Percentiles rank a stretch among this genome's conserved stretches.
Evolutionary conservation across 2,329 filamentous ascomycete genomes (phyloP).

Genomic region (Fusarium falciforme): DNA sequence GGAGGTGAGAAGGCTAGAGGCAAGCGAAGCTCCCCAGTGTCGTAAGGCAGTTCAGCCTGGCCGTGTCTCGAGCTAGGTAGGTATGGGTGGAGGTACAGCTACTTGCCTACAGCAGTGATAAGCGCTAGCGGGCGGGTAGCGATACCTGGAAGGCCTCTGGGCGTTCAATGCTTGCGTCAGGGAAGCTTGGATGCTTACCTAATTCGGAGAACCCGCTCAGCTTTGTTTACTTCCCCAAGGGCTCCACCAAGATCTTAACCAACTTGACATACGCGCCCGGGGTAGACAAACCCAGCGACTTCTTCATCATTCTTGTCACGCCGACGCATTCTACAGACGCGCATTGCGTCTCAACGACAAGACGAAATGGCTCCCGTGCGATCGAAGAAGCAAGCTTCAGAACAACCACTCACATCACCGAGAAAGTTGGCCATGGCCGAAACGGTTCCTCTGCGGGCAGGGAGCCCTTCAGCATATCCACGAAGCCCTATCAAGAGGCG

Average conservation of each 20-base stretch:
- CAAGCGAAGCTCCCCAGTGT: constrained; percentile 45
- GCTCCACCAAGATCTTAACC: constrained; percentile 33
- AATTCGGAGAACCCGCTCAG: constrained; percentile 27
- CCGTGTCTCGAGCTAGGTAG: constrained; percentile 36
- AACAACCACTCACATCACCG: constrained; percentile 34
- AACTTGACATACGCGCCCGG: constrained; percentile 31
- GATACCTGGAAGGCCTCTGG: constrained; percentile 18
- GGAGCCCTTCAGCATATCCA: constrained; percentile 52
- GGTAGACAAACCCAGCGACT: constrained; percentile 30
- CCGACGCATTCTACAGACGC: constrained; percentile 7
- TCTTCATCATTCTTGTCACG: constrained; percentile 23
- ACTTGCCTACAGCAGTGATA: constrained; percentile 15
- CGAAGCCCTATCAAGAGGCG: constrained; percentile 73
- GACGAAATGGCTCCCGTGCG: constrained; percentile 60
- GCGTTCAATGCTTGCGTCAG: constrained; percentile 35
- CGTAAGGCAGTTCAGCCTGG: constrained; percentile 63
- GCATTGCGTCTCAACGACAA: constrained; percentile 34
- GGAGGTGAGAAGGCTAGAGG: constrained; percentile 44
- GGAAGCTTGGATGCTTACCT: constrained; percentile 41
- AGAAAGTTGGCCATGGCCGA: constrained; percentile 35
- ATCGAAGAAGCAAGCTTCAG: constrained; percentile 49
- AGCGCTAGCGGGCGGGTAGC: constrained; percentile 10
- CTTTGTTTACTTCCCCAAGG: constrained; percentile 45
- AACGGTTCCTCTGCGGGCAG: constrained; percentile 37
- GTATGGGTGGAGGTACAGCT: constrained; percentile 34